A percentile compares a stretch with the other conserved stretches of the same genome.
phyloP scores from a whole-genome alignment of 2,329 filamentous ascomycete genomes.

The Magnaporthiopsis poae region DNA sequence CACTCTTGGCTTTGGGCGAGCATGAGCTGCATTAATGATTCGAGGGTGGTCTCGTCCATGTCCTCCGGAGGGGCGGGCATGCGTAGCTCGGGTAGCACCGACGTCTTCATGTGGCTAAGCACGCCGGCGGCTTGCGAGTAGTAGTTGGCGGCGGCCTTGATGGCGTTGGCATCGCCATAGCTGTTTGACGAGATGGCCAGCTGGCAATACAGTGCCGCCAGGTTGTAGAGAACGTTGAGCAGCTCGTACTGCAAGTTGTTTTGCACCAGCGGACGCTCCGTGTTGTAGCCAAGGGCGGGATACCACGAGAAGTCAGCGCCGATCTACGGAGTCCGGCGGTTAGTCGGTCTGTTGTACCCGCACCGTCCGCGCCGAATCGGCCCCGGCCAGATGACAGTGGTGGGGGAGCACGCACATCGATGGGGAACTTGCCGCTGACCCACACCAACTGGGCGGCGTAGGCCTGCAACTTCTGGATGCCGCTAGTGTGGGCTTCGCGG shows the following conservation, averaged over 20 bases:
- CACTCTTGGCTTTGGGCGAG: slow-evolving; percentile 93
- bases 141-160: slow-evolving; percentile 82
- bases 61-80: slow-evolving; percentile 79
- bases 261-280: slow-evolving; percentile 56
- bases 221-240: slow-evolving; percentile 85
- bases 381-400: background rate
- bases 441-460: slow-evolving; percentile 91
- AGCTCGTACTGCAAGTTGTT: slow-evolving; percentile 72
- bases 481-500: slow-evolving; percentile 76
- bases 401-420: slow-evolving; percentile 51
- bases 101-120: slow-evolving; percentile 64
- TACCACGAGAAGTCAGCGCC: slow-evolving; percentile 97
- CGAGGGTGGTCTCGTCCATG: slow-evolving; percentile 82
- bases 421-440: slow-evolving; percentile 90
- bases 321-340: slow-evolving; percentile 43
- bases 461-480: slow-evolving; percentile 74
- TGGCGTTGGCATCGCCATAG: slow-evolving; percentile 56
- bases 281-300: slow-evolving; percentile 83
- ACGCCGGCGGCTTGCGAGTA: slow-evolving; percentile 83
- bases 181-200: slow-evolving; percentile 72
- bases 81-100: slow-evolving; percentile 72
- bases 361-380: background rate
- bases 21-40: slow-evolving; percentile 72
- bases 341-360: background rate
- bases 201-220: slow-evolving; percentile 87